Percentiles rank a stretch among this genome's conserved stretches.
Evolutionary conservation across 2,329 filamentous ascomycete species (phyloP).

Genomic region (Diaporthe australafricana): DNA sequence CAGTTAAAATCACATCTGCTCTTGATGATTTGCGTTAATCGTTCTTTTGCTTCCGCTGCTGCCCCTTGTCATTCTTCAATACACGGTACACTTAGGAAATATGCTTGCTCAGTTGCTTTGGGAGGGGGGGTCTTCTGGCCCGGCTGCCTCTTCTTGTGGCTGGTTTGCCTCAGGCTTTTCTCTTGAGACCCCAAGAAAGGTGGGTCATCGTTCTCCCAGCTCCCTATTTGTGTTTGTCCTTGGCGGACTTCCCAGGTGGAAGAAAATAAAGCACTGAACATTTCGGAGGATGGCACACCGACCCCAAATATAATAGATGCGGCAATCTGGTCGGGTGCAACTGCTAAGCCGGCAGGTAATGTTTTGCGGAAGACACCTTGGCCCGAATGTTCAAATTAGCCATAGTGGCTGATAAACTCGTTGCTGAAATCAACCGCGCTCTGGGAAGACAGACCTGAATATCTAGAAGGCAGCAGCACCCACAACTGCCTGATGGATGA

Average conservation of each 20-base stretch:
- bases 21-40: background rate
- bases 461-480: constrained; percentile 1
- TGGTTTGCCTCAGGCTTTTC: too few species aligned
- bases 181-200: too few species aligned
- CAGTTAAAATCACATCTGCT: background rate
- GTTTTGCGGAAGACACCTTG: background rate
- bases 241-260: too few species aligned
- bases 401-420: constrained; percentile 1
- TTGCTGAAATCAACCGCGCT: constrained; percentile 8
- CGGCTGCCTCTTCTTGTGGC: too few species aligned
- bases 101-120: too few species aligned
- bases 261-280: too few species aligned
- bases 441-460: background rate
- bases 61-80: too few species aligned
- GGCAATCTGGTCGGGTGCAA: constrained; percentile 5
- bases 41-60: too few species aligned
- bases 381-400: background rate
- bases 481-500: background rate
- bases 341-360: background rate
- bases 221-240: too few species aligned
- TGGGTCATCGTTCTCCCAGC: too few species aligned
- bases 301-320: background rate
- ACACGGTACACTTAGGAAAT: too few species aligned
- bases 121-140: too few species aligned
- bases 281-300: constrained; percentile 7